Conservation (phyloP, 805 yeast species). For the Saturnispora hagleri region DNA sequence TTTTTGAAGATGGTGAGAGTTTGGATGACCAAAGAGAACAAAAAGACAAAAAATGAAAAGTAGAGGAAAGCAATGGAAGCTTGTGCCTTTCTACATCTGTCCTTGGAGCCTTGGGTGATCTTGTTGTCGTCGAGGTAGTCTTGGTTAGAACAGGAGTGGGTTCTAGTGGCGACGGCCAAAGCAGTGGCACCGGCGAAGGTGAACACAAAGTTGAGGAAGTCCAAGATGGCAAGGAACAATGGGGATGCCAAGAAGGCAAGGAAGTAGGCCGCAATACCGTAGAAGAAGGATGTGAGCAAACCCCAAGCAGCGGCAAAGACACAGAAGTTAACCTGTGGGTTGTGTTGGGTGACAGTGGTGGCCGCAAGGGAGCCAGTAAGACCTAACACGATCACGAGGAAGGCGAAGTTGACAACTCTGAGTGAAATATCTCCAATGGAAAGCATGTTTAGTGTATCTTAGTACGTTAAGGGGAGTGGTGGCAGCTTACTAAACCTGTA, state of each 20-base stretch:
- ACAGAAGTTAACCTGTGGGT: conserved; percentile 82
- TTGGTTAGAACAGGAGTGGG: conserved; percentile 74
- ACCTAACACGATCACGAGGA: conserved; percentile 75
- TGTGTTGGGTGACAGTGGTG: conserved; percentile 38
- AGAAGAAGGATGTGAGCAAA: conserved; percentile 67
- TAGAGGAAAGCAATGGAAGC: conserved; percentile 73
- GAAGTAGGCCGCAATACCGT: conserved; percentile 72
- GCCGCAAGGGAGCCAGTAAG: conserved; percentile 83
- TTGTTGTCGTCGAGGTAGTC: conserved; percentile 54
- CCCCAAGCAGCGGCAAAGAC: conserved; percentile 87
- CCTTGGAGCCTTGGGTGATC: conserved; percentile 64
- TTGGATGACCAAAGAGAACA: conserved; percentile 51
- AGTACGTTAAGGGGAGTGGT: not conserved
- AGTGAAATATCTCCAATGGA: conserved; percentile 68
- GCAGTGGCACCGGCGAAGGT: conserved; percentile 93
- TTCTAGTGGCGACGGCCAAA: conserved; percentile 80
- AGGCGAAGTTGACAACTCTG: conserved; percentile 66
- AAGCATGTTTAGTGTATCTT: conserved; percentile 27
- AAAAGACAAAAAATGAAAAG: conserved; percentile 70
- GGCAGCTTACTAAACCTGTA: not conserved
- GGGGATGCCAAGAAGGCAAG: conserved; percentile 83
- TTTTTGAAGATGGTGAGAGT: conserved; percentile 41
- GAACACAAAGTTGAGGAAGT: conserved; percentile 84
- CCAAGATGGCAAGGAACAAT: conserved; percentile 59
- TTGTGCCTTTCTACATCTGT: conserved; percentile 95